Percentiles rank a stretch among this genome's conserved stretches.
Evolutionary conservation across 2,329 filamentous ascomycete species (phyloP).

Genomic region (Coniella lustricola): DNA sequence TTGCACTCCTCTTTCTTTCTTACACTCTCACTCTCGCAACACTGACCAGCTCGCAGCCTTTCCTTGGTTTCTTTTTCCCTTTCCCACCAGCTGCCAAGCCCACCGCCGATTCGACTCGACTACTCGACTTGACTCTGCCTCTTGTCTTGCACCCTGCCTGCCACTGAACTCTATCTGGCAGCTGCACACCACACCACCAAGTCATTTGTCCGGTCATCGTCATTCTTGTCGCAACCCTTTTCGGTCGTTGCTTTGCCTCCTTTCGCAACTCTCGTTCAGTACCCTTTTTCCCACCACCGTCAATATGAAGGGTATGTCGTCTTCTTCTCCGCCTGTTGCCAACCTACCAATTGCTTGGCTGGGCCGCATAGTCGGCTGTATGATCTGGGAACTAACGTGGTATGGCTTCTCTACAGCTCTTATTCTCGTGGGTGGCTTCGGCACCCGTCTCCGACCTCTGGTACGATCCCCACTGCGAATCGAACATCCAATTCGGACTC

Average conservation of each 20-base stretch:
- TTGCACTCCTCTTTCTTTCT: not conserved
- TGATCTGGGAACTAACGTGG: constrained; percentile 20
- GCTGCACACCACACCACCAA: not conserved
- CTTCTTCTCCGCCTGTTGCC: not conserved
- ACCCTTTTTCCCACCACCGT: not conserved
- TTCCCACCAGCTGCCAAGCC: not conserved
- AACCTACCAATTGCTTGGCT: too few species aligned
- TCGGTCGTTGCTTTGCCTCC: not conserved
- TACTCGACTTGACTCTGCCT: too few species aligned
- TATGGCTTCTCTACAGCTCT: constrained; percentile 54
- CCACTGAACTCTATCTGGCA: not conserved
- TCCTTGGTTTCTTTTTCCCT: too few species aligned
- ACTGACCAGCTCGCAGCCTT: not conserved
- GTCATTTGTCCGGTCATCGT: constrained; percentile 4
- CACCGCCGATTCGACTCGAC: too few species aligned
- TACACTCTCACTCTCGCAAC: not conserved
- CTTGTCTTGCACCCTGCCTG: not conserved
- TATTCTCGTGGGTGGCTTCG: constrained; percentile 98
- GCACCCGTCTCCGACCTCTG: constrained; percentile 92
- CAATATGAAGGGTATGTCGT: constrained; percentile 16
- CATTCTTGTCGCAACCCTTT: not conserved
- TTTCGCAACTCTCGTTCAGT: constrained; percentile 10
- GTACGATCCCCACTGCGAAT: constrained; percentile 46
- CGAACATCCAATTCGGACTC: too few species aligned
- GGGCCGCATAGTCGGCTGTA: too few species aligned